Evolutionary conservation across 768 basidiomycete genomes (phyloP), one percentile per base, ranked within the genome.

Genomic region (Chalciporus chontae): DNA sequence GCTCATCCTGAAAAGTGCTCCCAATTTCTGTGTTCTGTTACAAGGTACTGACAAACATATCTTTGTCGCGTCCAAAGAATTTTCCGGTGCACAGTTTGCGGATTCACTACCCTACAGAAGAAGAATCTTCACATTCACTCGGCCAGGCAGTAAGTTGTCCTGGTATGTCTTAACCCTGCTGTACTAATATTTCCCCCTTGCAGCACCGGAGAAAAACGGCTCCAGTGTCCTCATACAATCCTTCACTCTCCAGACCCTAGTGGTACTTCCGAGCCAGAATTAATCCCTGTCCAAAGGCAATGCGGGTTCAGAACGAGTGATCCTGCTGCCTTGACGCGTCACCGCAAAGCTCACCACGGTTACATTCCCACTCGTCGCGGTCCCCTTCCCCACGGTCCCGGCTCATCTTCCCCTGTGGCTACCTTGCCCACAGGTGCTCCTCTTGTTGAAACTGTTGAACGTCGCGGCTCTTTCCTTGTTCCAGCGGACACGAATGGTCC

Each of bases 231-330:
- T 7, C 41, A 63, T 15, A 41, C 15, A 9, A 24, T 46, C 8
- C 32, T 14, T 5, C 8, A 13, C 1, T 21, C 17, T 29, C 15
- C 37, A 3, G 24, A 44, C 3, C 23, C 37, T n/a, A 36, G 15
- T 11, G 6, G 0, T 26, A 17, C 38, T 8, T 39, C 47, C 14
- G 47, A 41, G 0, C 10, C 49, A 5, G 21, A 21, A 21, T 4
- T 4, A 21, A 13, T 32, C 19, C 4, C 11, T 8, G 45, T n/a
- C 9, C 29, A 48, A 17, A 19, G 41, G 14, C 50, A 18, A 0
- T 67, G 66, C 38, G 38, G 51, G 11, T 69, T 55, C 43, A 52
- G 36, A 29, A 68, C 67, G 2, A 17, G 50, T 4, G 63, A 67
- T 37, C 62, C 67, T 10, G 63, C 65, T 0, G 50, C 61, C 27